Evolutionary conservation across 352 stramenopile species (phyloP).

Genomic region (Bremia lactucae): DNA sequence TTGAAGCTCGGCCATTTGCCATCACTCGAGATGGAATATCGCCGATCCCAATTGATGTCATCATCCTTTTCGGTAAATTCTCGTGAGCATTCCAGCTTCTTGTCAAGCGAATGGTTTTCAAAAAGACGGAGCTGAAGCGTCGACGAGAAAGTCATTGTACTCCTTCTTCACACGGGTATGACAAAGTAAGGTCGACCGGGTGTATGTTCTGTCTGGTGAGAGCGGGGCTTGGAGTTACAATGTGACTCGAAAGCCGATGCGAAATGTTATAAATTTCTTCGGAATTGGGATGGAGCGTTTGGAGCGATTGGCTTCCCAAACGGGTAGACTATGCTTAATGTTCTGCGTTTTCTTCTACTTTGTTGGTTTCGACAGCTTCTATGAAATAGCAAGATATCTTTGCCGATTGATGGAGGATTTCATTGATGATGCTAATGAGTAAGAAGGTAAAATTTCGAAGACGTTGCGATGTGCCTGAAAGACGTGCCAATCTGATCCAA

Average conservation of each 20-base stretch:
- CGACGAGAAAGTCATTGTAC: slow-evolving; percentile 20
- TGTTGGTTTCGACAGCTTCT: neutral
- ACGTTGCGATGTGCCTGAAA: neutral
- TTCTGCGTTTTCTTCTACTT: slow-evolving; percentile 23
- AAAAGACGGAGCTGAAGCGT: slow-evolving; percentile 23
- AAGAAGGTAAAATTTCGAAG: neutral
- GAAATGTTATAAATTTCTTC: slow-evolving; percentile 29
- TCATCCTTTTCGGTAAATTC: neutral
- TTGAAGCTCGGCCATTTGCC: slow-evolving; percentile 20
- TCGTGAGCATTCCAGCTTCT: slow-evolving; percentile 12
- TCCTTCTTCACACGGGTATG: slow-evolving; percentile 11
- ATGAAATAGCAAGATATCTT: neutral
- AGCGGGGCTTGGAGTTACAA: slow-evolving; percentile 12
- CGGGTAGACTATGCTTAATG: slow-evolving; percentile 17
- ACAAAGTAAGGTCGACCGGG: slow-evolving; percentile 8
- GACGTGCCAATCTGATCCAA: neutral
- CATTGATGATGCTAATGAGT: neutral
- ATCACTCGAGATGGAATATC: slow-evolving; percentile 11
- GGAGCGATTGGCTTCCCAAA: slow-evolving; percentile 12
- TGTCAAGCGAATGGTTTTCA: slow-evolving; percentile 19
- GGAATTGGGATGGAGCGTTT: slow-evolving; percentile 13
- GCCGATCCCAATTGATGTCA: slow-evolving; percentile 11
- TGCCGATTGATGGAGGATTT: neutral
- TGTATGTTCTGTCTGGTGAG: too few relatives aligned
- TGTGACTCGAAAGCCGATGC: slow-evolving; percentile 9